Evolutionary conservation across 495 filamentous ascomycete species (phyloP).

Genomic region (Aspergillus taichungensis): DNA sequence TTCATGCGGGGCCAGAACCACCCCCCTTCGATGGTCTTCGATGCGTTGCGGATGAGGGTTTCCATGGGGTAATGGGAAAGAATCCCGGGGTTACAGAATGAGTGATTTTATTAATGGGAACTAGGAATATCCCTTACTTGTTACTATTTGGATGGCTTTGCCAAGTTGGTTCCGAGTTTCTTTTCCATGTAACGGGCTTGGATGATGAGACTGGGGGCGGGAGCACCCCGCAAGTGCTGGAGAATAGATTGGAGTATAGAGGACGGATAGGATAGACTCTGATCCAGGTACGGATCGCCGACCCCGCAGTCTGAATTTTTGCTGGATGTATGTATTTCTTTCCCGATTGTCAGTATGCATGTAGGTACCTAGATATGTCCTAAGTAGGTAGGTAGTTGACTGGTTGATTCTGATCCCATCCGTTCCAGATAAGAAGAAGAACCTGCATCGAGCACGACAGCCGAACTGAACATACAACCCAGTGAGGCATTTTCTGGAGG

Average conservation of each 20-base stretch:
- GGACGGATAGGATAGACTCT: slow-evolving; percentile 4
- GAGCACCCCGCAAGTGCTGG: slow-evolving; percentile 11
- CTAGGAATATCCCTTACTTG: background rate
- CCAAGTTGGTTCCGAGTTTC: background rate
- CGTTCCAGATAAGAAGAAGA: background rate
- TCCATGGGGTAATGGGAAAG: slow-evolving; percentile 11
- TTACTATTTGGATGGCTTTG: too few relatives aligned
- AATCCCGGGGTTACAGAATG: slow-evolving; percentile 2
- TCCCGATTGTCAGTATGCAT: background rate
- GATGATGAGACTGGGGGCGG: too few relatives aligned
- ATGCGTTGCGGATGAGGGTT: background rate
- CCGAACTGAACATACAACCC: background rate
- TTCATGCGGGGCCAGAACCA: background rate
- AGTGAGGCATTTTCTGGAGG: slow-evolving; percentile 16
- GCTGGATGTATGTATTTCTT: background rate
- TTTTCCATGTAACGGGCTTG: background rate
- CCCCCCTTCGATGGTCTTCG: background rate
- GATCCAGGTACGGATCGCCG: slow-evolving; percentile 16
- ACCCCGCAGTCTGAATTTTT: slow-evolving; percentile 10
- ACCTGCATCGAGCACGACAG: background rate
- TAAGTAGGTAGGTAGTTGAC: too few relatives aligned
- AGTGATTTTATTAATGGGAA: slow-evolving; percentile 15
- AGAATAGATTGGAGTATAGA: slow-evolving; percentile 3
- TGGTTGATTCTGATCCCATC: too few relatives aligned
- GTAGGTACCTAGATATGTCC: too few relatives aligned